Base-by-base conservation (phyloP, 163 green algal species). In the Scenedesmus sp. region DNA sequence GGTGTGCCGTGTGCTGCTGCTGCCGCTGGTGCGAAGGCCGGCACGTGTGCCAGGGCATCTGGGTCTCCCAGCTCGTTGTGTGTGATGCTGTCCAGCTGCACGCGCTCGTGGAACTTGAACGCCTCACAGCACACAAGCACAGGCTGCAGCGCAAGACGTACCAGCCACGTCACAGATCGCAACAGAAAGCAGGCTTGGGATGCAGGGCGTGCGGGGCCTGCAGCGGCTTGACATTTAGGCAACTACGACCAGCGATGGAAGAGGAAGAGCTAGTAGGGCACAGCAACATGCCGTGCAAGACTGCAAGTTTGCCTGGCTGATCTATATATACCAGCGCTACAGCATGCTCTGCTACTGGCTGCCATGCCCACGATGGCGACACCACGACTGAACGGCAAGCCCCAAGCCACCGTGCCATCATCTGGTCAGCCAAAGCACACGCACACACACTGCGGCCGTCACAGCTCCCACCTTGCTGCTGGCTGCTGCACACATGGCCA, bases 91-190 rank as follows among this genome's bases (percentile, higher is more conserved):
- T 99, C 98, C 68, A 99, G 94, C 94, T 98, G 96, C 80, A 99
- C 98, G 24, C 97, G 95, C 91, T 99, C 98, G 61, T 98, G 95
- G 88, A 99, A 99, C 95, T 99, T 99, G 96, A 98, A 97, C 35
- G 96, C 99, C 94, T 99, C 97, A 92, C 95, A 98, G 94, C 96
- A 98, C 46, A 99, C 94, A 56, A 99, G 92, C 43, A 99, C 98
- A 65, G 96, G 97, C 90, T 76, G 65, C 65, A 76, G 30, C 30
- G 26, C 65, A 76, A 18, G 2, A 9, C 9, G 30, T 18, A 76
- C 16, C 5, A 18, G 65, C 40, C 65, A 76, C 7, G 49, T 33
- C 35, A 35, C 22, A 73, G 24, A 13, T n/a, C n/a, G n/a, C n/a
- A n/a, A n/a, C n/a, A n/a, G n/a, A n/a, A n/a, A n/a, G n/a, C n/a